Evolutionary conservation across 768 basidiomycete genomes (phyloP).

Genomic region (Chalciporus sphaerocephalus): DNA sequence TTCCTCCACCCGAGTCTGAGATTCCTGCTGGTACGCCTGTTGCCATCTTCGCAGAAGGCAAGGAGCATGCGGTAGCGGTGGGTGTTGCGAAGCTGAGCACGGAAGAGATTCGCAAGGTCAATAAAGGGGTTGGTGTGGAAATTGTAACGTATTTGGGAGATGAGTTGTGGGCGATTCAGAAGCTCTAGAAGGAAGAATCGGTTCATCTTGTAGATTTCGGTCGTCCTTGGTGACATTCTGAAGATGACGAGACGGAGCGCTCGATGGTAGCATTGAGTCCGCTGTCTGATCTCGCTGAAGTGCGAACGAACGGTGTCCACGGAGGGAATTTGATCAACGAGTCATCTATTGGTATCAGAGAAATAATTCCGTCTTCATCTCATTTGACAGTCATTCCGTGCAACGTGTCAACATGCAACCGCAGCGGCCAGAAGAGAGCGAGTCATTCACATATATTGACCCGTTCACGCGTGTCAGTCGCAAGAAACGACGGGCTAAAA

Average conservation of each 20-base stretch:
- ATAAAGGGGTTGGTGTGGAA: conserved; percentile 90
- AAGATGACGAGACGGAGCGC: too few species aligned
- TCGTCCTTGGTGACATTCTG: too few species aligned
- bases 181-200: conserved; percentile 41
- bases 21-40: conserved; percentile 73
- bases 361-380: background rate
- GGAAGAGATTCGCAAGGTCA: conserved; percentile 85
- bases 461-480: conserved; percentile 50
- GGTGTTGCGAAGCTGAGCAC: conserved; percentile 78
- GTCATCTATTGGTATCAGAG: too few species aligned
- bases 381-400: background rate
- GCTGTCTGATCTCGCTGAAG: too few species aligned
- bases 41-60: conserved; percentile 94
- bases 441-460: conserved; percentile 37
- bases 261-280: too few species aligned
- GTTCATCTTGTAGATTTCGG: background rate
- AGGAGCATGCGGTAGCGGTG: conserved; percentile 85
- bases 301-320: too few species aligned
- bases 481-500: conserved; percentile 46
- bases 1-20: conserved; percentile 68
- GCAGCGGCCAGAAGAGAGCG: conserved; percentile 12
- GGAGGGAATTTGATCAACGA: background rate
- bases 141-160: conserved; percentile 83
- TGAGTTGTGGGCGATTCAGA: conserved; percentile 74
- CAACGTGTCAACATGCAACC: conserved; percentile 5